These are phyloP conservation scores for Fusarium sulawesiense DNA, from an alignment of 2,329 filamentous ascomycete genomes.

Conservation along the genomic window DNA sequence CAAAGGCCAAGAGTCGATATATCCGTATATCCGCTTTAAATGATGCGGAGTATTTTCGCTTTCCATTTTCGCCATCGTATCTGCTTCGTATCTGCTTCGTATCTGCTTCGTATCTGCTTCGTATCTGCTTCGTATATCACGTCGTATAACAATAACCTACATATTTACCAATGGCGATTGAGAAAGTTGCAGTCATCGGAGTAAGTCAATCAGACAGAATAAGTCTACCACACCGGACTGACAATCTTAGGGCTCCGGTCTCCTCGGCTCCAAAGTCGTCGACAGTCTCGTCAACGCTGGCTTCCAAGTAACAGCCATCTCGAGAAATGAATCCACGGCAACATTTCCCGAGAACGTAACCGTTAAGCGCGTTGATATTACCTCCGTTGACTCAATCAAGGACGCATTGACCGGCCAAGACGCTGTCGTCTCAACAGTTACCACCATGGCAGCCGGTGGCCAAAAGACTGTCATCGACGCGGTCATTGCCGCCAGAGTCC, in stretches of 20 bases:
- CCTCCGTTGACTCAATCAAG: neutral
- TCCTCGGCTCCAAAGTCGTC: slow-evolving; percentile 6
- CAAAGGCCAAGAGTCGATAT: neutral
- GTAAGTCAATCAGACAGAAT: neutral
- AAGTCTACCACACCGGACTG: too few relatives aligned
- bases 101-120: too few relatives aligned
- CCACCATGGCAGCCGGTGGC: neutral
- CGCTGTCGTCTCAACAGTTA: neutral
- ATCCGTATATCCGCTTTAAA: neutral
- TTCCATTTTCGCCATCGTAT: neutral
- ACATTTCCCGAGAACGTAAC: neutral
- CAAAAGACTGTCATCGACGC: slow-evolving; percentile 13
- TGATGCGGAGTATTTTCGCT: neutral
- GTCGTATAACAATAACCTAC: neutral
- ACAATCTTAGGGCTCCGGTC: slow-evolving; percentile 1
- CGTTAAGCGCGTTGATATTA: neutral
- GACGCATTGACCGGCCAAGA: neutral
- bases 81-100: too few relatives aligned
- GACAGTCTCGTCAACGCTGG: slow-evolving; percentile 3
- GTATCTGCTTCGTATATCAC: too few relatives aligned
- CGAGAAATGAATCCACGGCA: slow-evolving; percentile 9
- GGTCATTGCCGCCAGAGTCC: neutral
- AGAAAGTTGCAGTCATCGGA: slow-evolving; percentile 10
- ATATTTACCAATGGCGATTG: neutral
- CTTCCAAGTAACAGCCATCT: neutral